Evolutionary conservation across 2,329 filamentous ascomycete genomes (phyloP).

Genomic region (Pyrenophora teres): DNA sequence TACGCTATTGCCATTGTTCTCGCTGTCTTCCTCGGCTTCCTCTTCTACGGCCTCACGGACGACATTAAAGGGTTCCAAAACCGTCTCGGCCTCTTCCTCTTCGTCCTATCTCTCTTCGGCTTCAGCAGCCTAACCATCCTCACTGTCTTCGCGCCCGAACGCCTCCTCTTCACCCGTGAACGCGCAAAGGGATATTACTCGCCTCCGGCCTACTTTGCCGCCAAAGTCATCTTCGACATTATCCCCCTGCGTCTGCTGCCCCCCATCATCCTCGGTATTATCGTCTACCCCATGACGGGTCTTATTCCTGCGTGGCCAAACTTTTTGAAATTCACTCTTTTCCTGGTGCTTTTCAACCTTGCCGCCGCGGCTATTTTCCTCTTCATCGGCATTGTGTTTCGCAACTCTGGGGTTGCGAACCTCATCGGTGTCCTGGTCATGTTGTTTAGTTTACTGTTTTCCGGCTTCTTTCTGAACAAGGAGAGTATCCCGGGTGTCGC

Average conservation of each 20-base stretch:
- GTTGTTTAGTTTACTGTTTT: conserved; percentile 95
- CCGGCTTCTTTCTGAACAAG: conserved; percentile 91
- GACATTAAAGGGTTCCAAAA: conserved; percentile 99
- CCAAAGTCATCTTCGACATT: conserved; percentile 98
- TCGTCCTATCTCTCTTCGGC: conserved; percentile 91
- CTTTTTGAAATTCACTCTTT: conserved; percentile 89
- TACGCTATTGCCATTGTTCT: conserved; percentile 96
- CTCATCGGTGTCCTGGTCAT: conserved; percentile 93
- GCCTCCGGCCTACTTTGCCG: conserved; percentile 89
- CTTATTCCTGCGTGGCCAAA: conserved; percentile 79
- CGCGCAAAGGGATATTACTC: conserved; percentile 96
- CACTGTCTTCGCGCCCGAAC: conserved; percentile 89
- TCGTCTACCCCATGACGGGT: conserved; percentile 98
- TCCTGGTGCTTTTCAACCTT: conserved; percentile 93
- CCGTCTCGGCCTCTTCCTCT: conserved; percentile 94
- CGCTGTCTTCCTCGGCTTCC: conserved; percentile 89
- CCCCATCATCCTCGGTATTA: conserved; percentile 91
- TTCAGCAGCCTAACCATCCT: conserved; percentile 95
- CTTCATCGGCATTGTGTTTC: conserved; percentile 95
- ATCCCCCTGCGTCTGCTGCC: conserved; percentile 92
- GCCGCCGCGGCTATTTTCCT: conserved; percentile 91
- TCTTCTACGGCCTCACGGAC: conserved; percentile 95
- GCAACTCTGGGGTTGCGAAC: conserved; percentile 88
- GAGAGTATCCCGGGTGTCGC: conserved; percentile 86
- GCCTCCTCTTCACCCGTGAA: conserved; percentile 89